These are phyloP conservation scores for Ustilago cynodontis DNA, from an alignment of 1,284 basidiomycete genomes.

Conservation along the genomic window DNA sequence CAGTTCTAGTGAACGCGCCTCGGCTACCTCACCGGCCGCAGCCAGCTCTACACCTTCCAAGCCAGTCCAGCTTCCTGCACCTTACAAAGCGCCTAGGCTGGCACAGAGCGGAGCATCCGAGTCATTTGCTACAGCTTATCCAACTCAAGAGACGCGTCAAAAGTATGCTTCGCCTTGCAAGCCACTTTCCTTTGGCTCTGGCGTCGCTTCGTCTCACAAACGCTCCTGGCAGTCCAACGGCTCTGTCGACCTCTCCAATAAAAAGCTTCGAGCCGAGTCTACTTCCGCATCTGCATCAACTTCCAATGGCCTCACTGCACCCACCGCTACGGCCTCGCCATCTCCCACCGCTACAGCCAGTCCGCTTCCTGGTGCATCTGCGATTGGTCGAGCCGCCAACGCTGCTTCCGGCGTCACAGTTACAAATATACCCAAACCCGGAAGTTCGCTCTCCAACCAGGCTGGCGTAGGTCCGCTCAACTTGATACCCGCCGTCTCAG, in stretches of 20 bases:
- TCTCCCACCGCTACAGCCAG: conserved; percentile 11
- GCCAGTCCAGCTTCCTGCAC: conserved; percentile 30
- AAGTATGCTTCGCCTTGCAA: conserved; percentile 54
- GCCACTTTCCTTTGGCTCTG: conserved; percentile 23
- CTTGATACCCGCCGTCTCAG: conserved; percentile 41
- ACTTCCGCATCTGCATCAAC: conserved; percentile 11
- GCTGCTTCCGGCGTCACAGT: conserved; percentile 34
- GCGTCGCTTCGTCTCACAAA: conserved; percentile 25
- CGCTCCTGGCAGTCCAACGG: conserved; percentile 38
- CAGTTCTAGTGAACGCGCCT: conserved; percentile 17
- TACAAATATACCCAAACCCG: conserved; percentile 48
- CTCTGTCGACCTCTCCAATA: conserved; percentile 35
- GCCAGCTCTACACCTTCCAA: conserved; percentile 15
- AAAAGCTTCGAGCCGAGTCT: conserved; percentile 24
- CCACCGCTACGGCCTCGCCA: conserved; percentile 9
- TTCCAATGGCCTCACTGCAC: neutral
- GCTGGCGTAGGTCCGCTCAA: conserved; percentile 35
- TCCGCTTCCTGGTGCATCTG: conserved; percentile 8
- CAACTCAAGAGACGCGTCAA: conserved; percentile 52
- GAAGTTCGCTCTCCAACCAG: conserved; percentile 45
- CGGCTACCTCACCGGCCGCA: conserved; percentile 10
- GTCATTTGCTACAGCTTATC: conserved; percentile 51
- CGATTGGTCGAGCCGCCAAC: conserved; percentile 17
- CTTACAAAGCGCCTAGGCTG: conserved; percentile 41
- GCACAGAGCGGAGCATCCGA: conserved; percentile 38